Percentiles rank a stretch among this genome's conserved stretches.
Evolutionary conservation across 1,284 basidiomycete genomes (phyloP).

Genomic region (Leccinum insolens): DNA sequence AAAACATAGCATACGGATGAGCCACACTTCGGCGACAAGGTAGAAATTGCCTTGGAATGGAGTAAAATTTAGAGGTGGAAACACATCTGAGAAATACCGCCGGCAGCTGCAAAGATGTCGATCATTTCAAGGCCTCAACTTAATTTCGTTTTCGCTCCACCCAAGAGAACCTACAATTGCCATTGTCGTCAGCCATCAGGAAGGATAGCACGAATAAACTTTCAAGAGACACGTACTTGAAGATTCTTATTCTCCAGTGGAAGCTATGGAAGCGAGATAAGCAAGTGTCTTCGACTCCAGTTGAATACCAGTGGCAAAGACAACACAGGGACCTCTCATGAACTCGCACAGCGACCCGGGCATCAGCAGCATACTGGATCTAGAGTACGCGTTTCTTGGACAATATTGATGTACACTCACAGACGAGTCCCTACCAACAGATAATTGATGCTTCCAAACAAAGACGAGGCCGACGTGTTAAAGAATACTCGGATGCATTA

Average conservation of each 20-base stretch:
- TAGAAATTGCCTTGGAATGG: not conserved
- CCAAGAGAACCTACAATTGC: not conserved
- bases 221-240: not conserved
- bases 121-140: not conserved
- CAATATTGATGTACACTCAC: not conserved
- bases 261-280: slow-evolving; percentile 8
- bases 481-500: no score
- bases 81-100: not conserved
- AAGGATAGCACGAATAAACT: not conserved
- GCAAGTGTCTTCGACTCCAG: not conserved
- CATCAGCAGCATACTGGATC: slow-evolving; percentile 18
- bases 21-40: not conserved
- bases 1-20: not conserved
- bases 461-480: no score
- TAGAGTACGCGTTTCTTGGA: not conserved
- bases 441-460: not conserved
- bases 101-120: not conserved
- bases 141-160: not conserved
- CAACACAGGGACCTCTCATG: not conserved
- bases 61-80: no score
- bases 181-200: not conserved
- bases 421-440: not conserved
- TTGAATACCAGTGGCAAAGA: not conserved
- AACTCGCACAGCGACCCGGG: slow-evolving; percentile 12
- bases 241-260: slow-evolving; percentile 4